Evolutionary conservation across 169 alveolate genomes (phyloP), one percentile per base, ranked within the genome.

Genomic region (Eimeria sp.): DNA sequence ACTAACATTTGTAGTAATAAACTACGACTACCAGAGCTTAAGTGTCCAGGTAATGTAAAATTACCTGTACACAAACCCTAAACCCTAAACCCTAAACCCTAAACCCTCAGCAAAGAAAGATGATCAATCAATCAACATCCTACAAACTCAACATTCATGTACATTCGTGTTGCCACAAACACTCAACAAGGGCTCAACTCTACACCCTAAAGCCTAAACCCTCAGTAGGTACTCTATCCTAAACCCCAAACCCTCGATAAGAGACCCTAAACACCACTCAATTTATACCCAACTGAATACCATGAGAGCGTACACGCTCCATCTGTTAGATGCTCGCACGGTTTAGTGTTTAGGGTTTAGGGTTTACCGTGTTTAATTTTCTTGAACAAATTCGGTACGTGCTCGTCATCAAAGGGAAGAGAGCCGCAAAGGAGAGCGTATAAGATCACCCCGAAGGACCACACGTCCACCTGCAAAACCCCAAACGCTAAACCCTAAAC

Each of bases 371-470:
- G 97, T 57, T 98, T 96, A 86, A 99, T 99, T 97, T 98, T 99
- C 76, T 98, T 97, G 96, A 98, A 98, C 70, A 98, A 96, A 47
- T 95, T 95, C 76, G 98, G 96, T 51, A 96, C 99, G 95, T 98
- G 97, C 88, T 98, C 98, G 89, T 99, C 99, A 96, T 99, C 99
- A 97, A 98, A 99, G 11, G 99, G 99, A 22, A 99, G 98, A 87
- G 99, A 98, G 3, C 99, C 99, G 97, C 99, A 99, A 70, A 99
- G 97, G 99, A 99, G 98, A 10, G 99, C 99, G 97, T 98, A 99
- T 88, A 99, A 96, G 45, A 99, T 98, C n/a, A 99, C 99, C 5
- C 99, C 99, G 87, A 99, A 97, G 61, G 99, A 98, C 99, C 99
- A 99, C 22, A 99, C 98, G 97, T 99, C 99, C 65, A 99, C 99